These are phyloP conservation scores for Gossypium mustelinum DNA, from an alignment of 345 rosid genomes.

Conservation along the genomic window DNA sequence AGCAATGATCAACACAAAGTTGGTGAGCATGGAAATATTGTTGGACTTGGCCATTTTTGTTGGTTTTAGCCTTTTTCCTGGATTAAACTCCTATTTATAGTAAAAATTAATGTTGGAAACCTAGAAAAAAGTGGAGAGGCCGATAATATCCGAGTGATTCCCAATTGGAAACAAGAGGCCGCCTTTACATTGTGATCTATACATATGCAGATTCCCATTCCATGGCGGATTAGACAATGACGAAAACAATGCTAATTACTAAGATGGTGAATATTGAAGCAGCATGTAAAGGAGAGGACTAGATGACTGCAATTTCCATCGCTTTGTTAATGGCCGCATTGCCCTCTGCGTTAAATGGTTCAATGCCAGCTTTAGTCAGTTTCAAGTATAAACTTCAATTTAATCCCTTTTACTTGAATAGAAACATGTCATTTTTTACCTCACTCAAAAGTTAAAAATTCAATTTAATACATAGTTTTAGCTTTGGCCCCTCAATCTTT, in stretches of 20 bases:
- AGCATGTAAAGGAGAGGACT: too few species aligned
- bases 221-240: not conserved
- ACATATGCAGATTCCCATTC: not conserved
- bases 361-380: too few species aligned
- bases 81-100: conserved; percentile 1
- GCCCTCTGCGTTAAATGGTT: too few species aligned
- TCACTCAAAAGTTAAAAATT: too few species aligned
- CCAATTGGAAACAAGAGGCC: not conserved
- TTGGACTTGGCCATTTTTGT: conserved; percentile 12
- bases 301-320: too few species aligned
- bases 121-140: not conserved
- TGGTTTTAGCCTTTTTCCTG: not conserved
- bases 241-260: not conserved
- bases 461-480: too few species aligned
- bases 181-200: not conserved
- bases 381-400: too few species aligned
- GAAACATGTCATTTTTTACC: too few species aligned
- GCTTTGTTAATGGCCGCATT: too few species aligned
- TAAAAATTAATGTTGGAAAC: not conserved
- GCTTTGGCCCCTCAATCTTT: too few species aligned
- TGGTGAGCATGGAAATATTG: not conserved
- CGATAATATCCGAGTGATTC: not conserved
- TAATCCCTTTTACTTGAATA: too few species aligned
- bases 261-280: too few species aligned
- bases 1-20: conserved; percentile 1